These are phyloP conservation scores for Vicia faba DNA, from an alignment of 306 rosid genomes.

Conservation along the genomic window DNA sequence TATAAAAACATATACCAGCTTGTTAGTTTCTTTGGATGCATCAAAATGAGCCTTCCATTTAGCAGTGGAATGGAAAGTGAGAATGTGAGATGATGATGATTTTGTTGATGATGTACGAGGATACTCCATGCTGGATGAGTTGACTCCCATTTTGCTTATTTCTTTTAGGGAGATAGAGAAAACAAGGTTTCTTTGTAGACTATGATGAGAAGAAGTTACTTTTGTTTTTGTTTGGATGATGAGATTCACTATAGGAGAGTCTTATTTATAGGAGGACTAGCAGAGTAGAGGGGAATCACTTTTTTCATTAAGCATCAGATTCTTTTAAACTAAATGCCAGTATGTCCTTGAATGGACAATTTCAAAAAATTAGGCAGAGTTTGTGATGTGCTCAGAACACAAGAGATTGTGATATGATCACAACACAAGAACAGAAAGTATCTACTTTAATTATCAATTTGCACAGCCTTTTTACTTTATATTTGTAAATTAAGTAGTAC, in stretches of 20 bases:
- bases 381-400: not conserved
- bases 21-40: slow-evolving; percentile 52
- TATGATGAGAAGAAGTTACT: not conserved
- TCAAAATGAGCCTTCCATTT: slow-evolving; percentile 64
- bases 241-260: not conserved
- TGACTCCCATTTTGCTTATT: slow-evolving; percentile 52
- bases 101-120: not conserved
- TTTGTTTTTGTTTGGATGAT: not conserved
- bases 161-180: not conserved
- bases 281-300: slow-evolving; percentile 11
- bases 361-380: not conserved
- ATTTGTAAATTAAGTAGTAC: too few relatives aligned
- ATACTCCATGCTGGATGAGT: slow-evolving; percentile 31
- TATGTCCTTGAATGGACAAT: not conserved
- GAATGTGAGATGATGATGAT: slow-evolving; percentile 40
- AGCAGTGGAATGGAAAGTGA: slow-evolving; percentile 48
- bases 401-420: not conserved
- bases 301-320: not conserved
- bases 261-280: slow-evolving; percentile 36
- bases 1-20: slow-evolving; percentile 56
- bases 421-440: not conserved
- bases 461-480: too few relatives aligned
- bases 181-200: not conserved
- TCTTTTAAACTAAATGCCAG: slow-evolving; percentile 13
- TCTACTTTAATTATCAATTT: not conserved